Evolutionary conservation across 371 early-diverging fungal species (phyloP).

Genomic region (Rhizopus arrhizus): DNA sequence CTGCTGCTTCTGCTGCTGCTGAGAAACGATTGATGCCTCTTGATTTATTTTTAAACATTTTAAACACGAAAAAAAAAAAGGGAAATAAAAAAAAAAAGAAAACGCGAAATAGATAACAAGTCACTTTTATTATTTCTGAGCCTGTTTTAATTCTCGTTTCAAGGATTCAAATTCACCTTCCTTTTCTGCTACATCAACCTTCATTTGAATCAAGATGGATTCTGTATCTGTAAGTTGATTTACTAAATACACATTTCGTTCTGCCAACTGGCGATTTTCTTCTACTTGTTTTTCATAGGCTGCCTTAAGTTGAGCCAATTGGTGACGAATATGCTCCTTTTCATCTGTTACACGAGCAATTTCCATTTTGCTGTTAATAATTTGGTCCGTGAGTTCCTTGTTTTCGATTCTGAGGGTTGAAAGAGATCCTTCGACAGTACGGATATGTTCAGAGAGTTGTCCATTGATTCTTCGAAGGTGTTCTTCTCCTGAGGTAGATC

Average conservation of each 20-base stretch:
- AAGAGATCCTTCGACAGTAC: constrained; percentile 61
- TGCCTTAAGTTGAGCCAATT: constrained; percentile 46
- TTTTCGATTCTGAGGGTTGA: constrained; percentile 71
- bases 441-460: constrained; percentile 63
- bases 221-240: constrained; percentile 66
- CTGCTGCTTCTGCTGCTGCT: constrained; percentile 20
- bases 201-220: constrained; percentile 61
- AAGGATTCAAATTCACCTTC: constrained; percentile 67
- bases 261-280: constrained; percentile 54
- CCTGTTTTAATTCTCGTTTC: constrained; percentile 57
- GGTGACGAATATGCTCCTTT: constrained; percentile 60
- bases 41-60: constrained; percentile 26
- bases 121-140: constrained; percentile 27
- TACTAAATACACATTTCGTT: constrained; percentile 47
- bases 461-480: constrained; percentile 70
- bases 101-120: neutral
- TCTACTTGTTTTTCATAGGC: constrained; percentile 70
- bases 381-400: constrained; percentile 59
- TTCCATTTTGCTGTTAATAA: constrained; percentile 59
- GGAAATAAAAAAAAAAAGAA: constrained; percentile 1
- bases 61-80: constrained; percentile 5
- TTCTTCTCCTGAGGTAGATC: constrained; percentile 50
- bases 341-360: constrained; percentile 56
- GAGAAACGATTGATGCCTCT: constrained; percentile 33
- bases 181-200: constrained; percentile 67